Percentiles rank a stretch among this genome's conserved stretches.
Evolutionary conservation across 106 monocot species (phyloP).

Genomic region (Dactylorhiza incarnata): DNA sequence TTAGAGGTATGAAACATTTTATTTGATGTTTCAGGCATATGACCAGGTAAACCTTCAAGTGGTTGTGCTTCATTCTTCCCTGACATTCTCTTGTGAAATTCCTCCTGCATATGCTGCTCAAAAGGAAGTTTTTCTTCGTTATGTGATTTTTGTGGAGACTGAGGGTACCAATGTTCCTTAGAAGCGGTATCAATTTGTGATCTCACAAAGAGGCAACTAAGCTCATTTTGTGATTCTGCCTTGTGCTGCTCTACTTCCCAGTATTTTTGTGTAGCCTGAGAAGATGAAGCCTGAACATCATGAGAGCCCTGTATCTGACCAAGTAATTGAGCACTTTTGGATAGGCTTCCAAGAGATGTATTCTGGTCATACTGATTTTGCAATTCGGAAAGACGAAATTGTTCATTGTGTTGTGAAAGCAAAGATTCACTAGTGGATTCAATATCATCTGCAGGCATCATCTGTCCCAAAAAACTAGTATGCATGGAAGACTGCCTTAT

Average conservation of each 20-base stretch:
- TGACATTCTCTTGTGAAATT: slow-evolving; percentile 39
- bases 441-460: slow-evolving; percentile 30
- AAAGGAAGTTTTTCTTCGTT: slow-evolving; percentile 24
- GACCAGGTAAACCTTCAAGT: slow-evolving; percentile 9
- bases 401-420: slow-evolving; percentile 28
- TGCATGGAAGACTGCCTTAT: slow-evolving; percentile 28
- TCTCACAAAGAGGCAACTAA: slow-evolving; percentile 33
- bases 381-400: slow-evolving; percentile 45
- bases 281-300: slow-evolving; percentile 28
- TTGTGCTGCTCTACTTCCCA: slow-evolving; percentile 24
- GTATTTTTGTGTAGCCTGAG: slow-evolving; percentile 30
- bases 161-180: slow-evolving; percentile 46
- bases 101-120: slow-evolving; percentile 42
- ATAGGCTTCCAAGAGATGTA: slow-evolving; percentile 17
- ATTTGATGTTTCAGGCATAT: slow-evolving; percentile 14
- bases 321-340: slow-evolving; percentile 26
- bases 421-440: slow-evolving; percentile 35
- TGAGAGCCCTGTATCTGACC: slow-evolving; percentile 39
- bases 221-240: slow-evolving; percentile 42
- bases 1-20: slow-evolving; percentile 12
- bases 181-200: slow-evolving; percentile 32
- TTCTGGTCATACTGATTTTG: slow-evolving; percentile 40
- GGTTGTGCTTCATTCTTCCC: slow-evolving; percentile 46
- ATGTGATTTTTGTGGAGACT: slow-evolving; percentile 31
- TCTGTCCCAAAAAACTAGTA: slow-evolving; percentile 34